phyloP scores from a whole-genome alignment of 2,329 filamentous ascomycete species.

The Colletotrichum spinosum region DNA sequence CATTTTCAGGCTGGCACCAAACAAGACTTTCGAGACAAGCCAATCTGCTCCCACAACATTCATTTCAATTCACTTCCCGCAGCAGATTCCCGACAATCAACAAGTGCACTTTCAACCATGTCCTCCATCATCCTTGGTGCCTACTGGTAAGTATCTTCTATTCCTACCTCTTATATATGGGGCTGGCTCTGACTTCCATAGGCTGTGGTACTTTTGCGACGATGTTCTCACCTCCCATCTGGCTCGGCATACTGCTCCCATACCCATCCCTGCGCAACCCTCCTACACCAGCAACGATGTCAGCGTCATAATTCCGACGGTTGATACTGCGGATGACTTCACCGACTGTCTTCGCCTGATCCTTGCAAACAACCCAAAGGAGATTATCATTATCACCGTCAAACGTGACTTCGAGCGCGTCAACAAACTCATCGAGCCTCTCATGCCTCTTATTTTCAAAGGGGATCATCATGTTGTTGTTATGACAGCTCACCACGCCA shows the following conservation, averaged over 20 bases:
- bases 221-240: constrained; percentile 18
- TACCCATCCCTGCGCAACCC: constrained; percentile 20
- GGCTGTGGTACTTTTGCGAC: constrained; percentile 24
- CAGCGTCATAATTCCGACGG: constrained; percentile 44
- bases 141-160: constrained; percentile 16
- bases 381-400: constrained; percentile 46
- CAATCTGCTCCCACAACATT: background rate
- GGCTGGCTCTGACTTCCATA: background rate
- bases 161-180: background rate
- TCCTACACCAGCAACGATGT: constrained; percentile 38
- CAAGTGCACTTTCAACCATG: background rate
- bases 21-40: background rate
- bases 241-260: background rate
- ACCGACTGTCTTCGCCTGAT: constrained; percentile 39
- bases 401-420: constrained; percentile 27
- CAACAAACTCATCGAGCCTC: constrained; percentile 9
- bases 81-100: background rate
- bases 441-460: background rate
- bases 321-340: constrained; percentile 40
- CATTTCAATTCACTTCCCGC: background rate
- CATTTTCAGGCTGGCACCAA: too few relatives aligned
- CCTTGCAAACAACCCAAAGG: constrained; percentile 40
- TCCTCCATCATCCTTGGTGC: background rate
- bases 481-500: constrained; percentile 35
- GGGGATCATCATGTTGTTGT: constrained; percentile 35